Base-by-base conservation (phyloP, 1,284 basidiomycete genomes). In the Malassezia pachydermatis region DNA sequence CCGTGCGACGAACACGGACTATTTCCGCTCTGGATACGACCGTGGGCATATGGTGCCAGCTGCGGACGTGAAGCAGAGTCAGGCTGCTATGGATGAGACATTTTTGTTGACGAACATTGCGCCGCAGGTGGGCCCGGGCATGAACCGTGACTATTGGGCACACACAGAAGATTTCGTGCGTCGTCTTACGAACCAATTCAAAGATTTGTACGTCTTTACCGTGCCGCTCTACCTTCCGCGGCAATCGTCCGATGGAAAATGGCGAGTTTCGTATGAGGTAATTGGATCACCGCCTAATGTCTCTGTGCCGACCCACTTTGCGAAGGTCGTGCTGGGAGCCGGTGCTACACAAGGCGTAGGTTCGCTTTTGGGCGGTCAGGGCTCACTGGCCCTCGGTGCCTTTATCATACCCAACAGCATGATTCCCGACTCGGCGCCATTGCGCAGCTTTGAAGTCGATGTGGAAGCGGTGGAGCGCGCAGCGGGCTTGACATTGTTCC, bases 121-220 rank as follows among this genome's bases (percentile, higher is more conserved):
- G 1, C 94, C 94, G 29, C 94, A 98, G 78, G 88, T 98, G 10
- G 94, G 94, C 2, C 86, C 81, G 37, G 92, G 92, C 0, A 98
- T 98, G 78, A 99, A 98, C 71, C 78, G 94, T 45, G 88, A 98
- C 71, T 98, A 88, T 87, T 67, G 65, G 64, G 65, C 65, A 10
- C 60, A 62, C 35, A 60, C 58, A 2, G 94, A 98, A 74, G 84
- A 94, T 65, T 98, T 92, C 82, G 92, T 88, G 70, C 79, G 94
- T 23, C 78, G 84, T 8, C 78, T 98, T 35, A 96, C 92, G 0
- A 78, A 76, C 19, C 79, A 78, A 22, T 98, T 95, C 71, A 76
- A 84, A 41, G 89, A 98, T 67, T 88, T 98, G 41, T 98, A 92
- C 72, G 83, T 98, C 33, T 99, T 98, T 73, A 99, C 94, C 7